Base-by-base conservation (phyloP, 163 green algal species). In the Picocystis sp. region DNA sequence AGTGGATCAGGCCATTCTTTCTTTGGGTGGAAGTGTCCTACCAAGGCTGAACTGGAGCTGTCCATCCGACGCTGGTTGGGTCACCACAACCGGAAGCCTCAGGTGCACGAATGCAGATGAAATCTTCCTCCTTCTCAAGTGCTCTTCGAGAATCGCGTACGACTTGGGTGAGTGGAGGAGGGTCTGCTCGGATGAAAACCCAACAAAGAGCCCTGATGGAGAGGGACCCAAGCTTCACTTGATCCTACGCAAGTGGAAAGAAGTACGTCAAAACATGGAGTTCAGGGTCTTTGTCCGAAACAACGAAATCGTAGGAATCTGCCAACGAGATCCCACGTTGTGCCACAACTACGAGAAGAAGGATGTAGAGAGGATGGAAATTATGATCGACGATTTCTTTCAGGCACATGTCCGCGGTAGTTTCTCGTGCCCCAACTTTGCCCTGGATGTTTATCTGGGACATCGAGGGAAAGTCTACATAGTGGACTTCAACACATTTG, bases 21-120 rank as follows among this genome's bases (percentile, higher is more conserved):
- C 66, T 33, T 71, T 95, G 45, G 86, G 83, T 1, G 86, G 84
- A 0, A 25, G 24, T 12, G 84, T 92, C 17, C 56, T 84, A 22
- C 88, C 88, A 22, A 93, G 92, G 60, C 66, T 95, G 11, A 93
- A 86, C 33, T 97, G 88, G 88, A 92, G 78, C 63, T 77, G 64
- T 35, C 88, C 88, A 3, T 65, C 72, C 55, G 87, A 97, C 50
- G 86, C 86, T 9, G 50, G 66, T 15, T 97, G 87, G 88, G 45
- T 97, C 19, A 83, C 63, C 14, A 44, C 61, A 0, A 61, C 21
- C 44, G 69, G 69, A 48, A 76, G 34, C 6, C 43, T 84, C 13
- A 63, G 57, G 13, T 95, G 86, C 66, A 62, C 41, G 15, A 84
- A 78, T 45, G 53, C 80, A 0, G 82, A 86, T 17, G 75, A 95